Evolutionary conservation across 2,329 filamentous ascomycete species (phyloP).

Genomic region (Aspergillus latus): DNA sequence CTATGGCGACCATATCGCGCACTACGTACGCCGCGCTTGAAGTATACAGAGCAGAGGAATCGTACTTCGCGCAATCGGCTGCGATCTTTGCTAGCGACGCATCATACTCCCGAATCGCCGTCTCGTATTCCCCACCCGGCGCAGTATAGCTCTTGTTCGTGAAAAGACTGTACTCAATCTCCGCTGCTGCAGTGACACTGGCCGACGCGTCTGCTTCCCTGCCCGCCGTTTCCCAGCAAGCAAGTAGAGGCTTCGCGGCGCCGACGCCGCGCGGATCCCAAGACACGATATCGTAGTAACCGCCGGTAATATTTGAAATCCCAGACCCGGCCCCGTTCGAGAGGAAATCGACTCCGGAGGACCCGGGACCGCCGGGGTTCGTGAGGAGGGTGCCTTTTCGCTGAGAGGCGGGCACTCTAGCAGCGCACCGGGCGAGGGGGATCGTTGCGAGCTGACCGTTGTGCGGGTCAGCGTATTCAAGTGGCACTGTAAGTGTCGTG

Average conservation of each 20-base stretch:
- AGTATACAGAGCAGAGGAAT: constrained; percentile 7
- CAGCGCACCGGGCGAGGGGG: constrained; percentile 1
- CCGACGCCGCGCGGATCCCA: constrained; percentile 13
- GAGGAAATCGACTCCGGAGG: constrained; percentile 5
- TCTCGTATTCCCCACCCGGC: neutral
- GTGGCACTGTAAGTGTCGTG: constrained; percentile 7
- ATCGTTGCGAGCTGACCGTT: neutral
- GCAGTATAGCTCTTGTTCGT: constrained; percentile 4
- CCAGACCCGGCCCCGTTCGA: neutral
- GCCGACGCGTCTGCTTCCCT: neutral
- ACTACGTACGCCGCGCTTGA: constrained; percentile 9
- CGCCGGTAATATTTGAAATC: neutral
- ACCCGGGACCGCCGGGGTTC: constrained; percentile 7
- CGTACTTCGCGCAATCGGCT: neutral
- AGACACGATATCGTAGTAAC: constrained; percentile 4
- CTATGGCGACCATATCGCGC: constrained; percentile 10
- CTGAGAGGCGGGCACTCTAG: neutral
- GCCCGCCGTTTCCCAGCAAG: constrained; percentile 1
- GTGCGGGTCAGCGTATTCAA: constrained; percentile 7
- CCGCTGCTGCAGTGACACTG: neutral
- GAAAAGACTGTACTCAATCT: constrained; percentile 9
- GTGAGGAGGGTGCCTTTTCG: constrained; percentile 3
- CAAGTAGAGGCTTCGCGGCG: neutral
- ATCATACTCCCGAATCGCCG: neutral
- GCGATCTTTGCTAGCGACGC: neutral